Percentiles rank a stretch among this genome's conserved stretches.
phyloP scores from a whole-genome alignment of 306 rosid species.

The Mimosa bimucronata region DNA sequence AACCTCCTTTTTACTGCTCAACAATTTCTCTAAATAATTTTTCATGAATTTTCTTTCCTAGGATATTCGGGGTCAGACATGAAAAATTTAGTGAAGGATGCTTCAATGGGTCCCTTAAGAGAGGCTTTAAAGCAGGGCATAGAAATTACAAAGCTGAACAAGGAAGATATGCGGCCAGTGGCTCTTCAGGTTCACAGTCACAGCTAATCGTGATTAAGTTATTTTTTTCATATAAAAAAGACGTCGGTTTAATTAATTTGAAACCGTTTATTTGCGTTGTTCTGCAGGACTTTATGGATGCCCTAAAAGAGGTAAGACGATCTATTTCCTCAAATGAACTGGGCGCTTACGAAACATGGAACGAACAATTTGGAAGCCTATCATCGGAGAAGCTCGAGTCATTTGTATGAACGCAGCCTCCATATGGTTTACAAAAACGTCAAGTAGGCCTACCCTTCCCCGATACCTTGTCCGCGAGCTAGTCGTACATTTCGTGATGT shows the following conservation, averaged over 20 bases:
- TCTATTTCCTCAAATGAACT: constrained; percentile 71
- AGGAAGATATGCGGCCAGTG: constrained; percentile 82
- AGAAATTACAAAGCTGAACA: constrained; percentile 66
- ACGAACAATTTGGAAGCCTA: constrained; percentile 78
- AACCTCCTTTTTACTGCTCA: constrained; percentile 10
- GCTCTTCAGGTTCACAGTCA: constrained; percentile 62
- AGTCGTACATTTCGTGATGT: not conserved
- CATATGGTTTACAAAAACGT: not conserved
- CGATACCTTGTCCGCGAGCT: not conserved
- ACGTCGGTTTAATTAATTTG: constrained; percentile 20
- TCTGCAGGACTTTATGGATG: constrained; percentile 67
- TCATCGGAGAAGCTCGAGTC: constrained; percentile 41
- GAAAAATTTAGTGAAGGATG: constrained; percentile 92
- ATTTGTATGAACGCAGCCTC: not conserved
- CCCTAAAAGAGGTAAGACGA: constrained; percentile 84
- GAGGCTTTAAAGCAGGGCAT: constrained; percentile 77
- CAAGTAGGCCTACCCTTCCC: constrained; percentile 4
- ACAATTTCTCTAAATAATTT: constrained; percentile 12
- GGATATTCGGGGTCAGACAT: constrained; percentile 98
- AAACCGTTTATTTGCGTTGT: not conserved
- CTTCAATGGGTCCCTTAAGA: constrained; percentile 98
- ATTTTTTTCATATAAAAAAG: not conserved
- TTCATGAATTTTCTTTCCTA: constrained; percentile 38
- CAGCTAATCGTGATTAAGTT: not conserved
- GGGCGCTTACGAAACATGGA: constrained; percentile 71